These are phyloP conservation scores for Aschersonia sp. DNA, from an alignment of 2,329 filamentous ascomycete species.

Conservation along the genomic window DNA sequence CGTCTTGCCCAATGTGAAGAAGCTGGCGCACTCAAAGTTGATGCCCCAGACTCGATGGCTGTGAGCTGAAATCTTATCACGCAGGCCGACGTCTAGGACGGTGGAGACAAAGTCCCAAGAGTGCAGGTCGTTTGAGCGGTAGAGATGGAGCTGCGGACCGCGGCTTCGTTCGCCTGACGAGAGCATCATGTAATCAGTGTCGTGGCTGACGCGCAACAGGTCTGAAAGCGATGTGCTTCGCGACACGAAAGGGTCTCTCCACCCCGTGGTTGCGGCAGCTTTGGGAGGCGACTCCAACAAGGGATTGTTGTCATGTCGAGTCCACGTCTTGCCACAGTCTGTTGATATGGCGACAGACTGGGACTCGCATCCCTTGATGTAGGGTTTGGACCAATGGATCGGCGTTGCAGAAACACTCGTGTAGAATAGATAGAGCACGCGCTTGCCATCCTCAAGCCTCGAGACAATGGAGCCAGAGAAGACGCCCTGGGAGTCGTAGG, in stretches of 20 bases:
- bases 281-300: constrained; percentile 8
- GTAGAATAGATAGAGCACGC: constrained; percentile 21
- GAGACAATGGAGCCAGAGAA: constrained; percentile 29
- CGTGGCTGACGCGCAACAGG: constrained; percentile 4
- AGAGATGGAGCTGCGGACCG: constrained; percentile 9
- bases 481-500: constrained; percentile 26
- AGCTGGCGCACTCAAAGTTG: constrained; percentile 12
- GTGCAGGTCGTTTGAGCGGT: constrained; percentile 7
- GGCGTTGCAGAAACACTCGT: constrained; percentile 26
- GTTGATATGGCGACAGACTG: constrained; percentile 25
- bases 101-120: constrained; percentile 8
- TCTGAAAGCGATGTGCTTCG: constrained; percentile 8
- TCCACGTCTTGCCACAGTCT: constrained; percentile 14
- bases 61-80: constrained; percentile 1
- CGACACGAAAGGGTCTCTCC: constrained; percentile 13
- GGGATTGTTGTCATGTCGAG: constrained; percentile 8
- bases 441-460: constrained; percentile 19
- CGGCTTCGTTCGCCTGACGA: constrained; percentile 13
- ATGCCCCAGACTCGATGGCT: constrained; percentile 4
- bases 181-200: constrained; percentile 24
- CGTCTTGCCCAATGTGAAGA: constrained; percentile 3
- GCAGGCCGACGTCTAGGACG: constrained; percentile 4
- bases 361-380: constrained; percentile 27
- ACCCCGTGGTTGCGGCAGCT: constrained; percentile 9
- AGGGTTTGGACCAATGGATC: constrained; percentile 28